Evolutionary conservation across 257 asterid species (phyloP).

Genomic region (Perilla frutescens): DNA sequence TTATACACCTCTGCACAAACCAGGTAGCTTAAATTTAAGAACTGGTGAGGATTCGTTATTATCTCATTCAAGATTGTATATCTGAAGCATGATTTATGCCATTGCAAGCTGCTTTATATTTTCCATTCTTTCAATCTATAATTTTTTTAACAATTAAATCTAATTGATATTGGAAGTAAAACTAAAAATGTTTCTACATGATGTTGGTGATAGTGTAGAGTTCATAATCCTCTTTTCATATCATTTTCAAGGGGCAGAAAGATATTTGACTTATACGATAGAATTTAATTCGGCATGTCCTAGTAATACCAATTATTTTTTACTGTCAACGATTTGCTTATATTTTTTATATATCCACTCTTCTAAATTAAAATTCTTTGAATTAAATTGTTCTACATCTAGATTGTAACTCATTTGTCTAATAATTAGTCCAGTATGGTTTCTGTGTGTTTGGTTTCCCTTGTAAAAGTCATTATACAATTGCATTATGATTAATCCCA

Average conservation of each 20-base stretch:
- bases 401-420: too few species aligned
- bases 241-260: not conserved
- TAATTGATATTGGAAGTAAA: slow-evolving; percentile 25
- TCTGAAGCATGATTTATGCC: too few species aligned
- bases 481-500: too few species aligned
- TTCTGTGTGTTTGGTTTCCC: too few species aligned
- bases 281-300: too few species aligned
- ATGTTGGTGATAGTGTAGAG: not conserved
- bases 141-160: not conserved
- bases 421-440: too few species aligned
- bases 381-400: not conserved
- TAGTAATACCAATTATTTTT: too few species aligned
- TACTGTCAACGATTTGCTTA: not conserved
- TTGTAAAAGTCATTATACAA: too few species aligned
- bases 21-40: not conserved
- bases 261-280: too few species aligned
- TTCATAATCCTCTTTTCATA: not conserved
- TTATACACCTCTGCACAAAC: not conserved
- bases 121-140: too few species aligned
- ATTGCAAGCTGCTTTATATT: too few species aligned
- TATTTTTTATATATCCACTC: not conserved
- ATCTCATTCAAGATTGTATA: not conserved
- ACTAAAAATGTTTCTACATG: slow-evolving; percentile 6
- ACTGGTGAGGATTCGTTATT: slow-evolving; percentile 6
- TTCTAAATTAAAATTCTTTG: slow-evolving; percentile 14